Percentiles rank a stretch among this genome's conserved stretches.
phyloP scores from a whole-genome alignment of 2,329 filamentous ascomycete genomes.

The Ophiostoma triangulosporum region DNA sequence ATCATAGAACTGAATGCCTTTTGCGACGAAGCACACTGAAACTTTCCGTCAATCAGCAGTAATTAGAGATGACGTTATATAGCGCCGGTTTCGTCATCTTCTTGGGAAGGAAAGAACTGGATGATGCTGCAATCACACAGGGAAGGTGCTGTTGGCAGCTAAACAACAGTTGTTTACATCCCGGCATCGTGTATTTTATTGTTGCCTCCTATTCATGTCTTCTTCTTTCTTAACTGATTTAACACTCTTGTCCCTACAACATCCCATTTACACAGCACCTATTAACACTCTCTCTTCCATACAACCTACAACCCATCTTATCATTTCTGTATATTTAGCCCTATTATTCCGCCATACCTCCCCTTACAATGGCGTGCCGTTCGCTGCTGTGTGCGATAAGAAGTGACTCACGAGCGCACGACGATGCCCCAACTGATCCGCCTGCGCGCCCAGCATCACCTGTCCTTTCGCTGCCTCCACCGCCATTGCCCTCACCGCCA shows the following conservation, averaged over 20 bases:
- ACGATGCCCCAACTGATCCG: neutral
- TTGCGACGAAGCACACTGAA: too few species aligned
- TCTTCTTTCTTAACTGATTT: too few species aligned
- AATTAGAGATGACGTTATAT: too few species aligned
- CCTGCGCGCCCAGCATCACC: neutral
- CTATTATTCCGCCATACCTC: neutral
- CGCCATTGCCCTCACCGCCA: neutral
- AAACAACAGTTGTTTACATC: neutral
- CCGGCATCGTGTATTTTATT: neutral
- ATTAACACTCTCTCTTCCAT: neutral
- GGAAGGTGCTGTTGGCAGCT: neutral
- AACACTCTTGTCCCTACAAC: neutral
- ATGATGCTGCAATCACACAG: neutral
- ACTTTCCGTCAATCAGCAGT: too few species aligned
- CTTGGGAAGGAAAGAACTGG: neutral
- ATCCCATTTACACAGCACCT: too few species aligned
- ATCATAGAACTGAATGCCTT: too few species aligned
- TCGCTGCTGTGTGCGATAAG: neutral
- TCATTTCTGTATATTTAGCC: too few species aligned
- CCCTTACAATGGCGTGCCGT: neutral
- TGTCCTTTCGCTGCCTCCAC: neutral
- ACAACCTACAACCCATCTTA: neutral
- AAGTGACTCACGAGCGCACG: neutral
- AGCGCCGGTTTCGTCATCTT: neutral
- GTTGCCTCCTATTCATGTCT: constrained; percentile 17